phyloP scores from a whole-genome alignment of 257 asterid genomes.

The Agastache rugosa region DNA sequence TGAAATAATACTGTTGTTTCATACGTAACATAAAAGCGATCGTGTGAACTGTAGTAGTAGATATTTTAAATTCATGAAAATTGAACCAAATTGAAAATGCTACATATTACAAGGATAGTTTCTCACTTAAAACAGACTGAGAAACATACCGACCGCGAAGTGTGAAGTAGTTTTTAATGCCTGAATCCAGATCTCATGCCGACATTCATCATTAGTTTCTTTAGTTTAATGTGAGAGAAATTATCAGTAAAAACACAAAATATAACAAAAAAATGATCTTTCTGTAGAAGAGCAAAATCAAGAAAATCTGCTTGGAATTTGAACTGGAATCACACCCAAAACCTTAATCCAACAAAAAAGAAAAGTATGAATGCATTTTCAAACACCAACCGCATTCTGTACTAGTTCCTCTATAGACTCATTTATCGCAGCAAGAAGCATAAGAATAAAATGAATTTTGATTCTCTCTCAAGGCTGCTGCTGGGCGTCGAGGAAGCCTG shows the following conservation, averaged over 20 bases:
- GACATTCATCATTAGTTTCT: not conserved
- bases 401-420: constrained; percentile 32
- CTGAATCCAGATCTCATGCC: constrained; percentile 28
- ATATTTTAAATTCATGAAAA: not conserved
- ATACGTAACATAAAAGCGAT: too few relatives aligned
- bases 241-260: not conserved
- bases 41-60: too few relatives aligned
- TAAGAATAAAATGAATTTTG: not conserved
- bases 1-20: too few relatives aligned
- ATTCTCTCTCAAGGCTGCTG: constrained; percentile 75
- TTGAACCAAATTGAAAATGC: not conserved
- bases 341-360: constrained; percentile 28
- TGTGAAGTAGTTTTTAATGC: constrained; percentile 1
- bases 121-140: not conserved
- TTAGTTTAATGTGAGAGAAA: not conserved
- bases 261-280: not conserved
- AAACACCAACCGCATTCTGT: constrained; percentile 10
- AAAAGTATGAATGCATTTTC: constrained; percentile 23
- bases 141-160: constrained; percentile 24
- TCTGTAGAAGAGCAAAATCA: not conserved
- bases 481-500: constrained; percentile 95
- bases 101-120: not conserved
- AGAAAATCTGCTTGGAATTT: constrained; percentile 3
- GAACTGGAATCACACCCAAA: constrained; percentile 19
- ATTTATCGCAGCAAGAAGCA: not conserved